phyloP scores from a whole-genome alignment of 257 asterid genomes.

The Ilex aquifolium region DNA sequence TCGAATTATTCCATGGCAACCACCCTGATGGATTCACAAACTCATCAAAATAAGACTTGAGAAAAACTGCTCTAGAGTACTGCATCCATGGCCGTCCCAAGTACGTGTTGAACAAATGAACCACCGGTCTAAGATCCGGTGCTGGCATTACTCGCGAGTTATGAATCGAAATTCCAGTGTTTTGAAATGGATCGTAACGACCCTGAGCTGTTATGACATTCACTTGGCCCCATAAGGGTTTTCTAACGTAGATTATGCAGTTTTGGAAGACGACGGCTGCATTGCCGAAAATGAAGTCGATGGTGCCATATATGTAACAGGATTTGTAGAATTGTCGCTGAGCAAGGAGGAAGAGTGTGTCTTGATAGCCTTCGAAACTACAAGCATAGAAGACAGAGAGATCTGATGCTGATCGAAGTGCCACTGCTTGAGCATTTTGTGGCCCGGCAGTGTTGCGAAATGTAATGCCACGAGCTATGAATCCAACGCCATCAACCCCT shows the following conservation, averaged over 20 bases:
- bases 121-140: neutral
- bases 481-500: slow-evolving; percentile 14
- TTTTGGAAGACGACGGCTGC: slow-evolving; percentile 18
- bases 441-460: slow-evolving; percentile 19
- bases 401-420: slow-evolving; percentile 12
- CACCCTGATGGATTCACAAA: slow-evolving; percentile 18
- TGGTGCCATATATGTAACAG: slow-evolving; percentile 16
- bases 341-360: slow-evolving; percentile 15
- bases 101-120: neutral
- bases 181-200: neutral
- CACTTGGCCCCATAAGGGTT: slow-evolving; percentile 5
- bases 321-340: slow-evolving; percentile 17
- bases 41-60: slow-evolving; percentile 6
- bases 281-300: slow-evolving; percentile 28
- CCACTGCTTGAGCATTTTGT: slow-evolving; percentile 17
- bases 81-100: slow-evolving; percentile 21
- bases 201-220: slow-evolving; percentile 21
- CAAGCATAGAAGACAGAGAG: slow-evolving; percentile 19
- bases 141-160: slow-evolving; percentile 10
- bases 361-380: slow-evolving; percentile 22
- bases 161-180: slow-evolving; percentile 17
- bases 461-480: slow-evolving; percentile 18
- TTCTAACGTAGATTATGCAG: slow-evolving; percentile 12
- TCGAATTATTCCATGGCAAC: slow-evolving; percentile 11
- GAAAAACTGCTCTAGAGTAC: slow-evolving; percentile 13